A percentile compares a stretch with the other conserved stretches of the same genome.
phyloP scores from a whole-genome alignment of 129 eudicot species.

The Flaveria robusta region DNA sequence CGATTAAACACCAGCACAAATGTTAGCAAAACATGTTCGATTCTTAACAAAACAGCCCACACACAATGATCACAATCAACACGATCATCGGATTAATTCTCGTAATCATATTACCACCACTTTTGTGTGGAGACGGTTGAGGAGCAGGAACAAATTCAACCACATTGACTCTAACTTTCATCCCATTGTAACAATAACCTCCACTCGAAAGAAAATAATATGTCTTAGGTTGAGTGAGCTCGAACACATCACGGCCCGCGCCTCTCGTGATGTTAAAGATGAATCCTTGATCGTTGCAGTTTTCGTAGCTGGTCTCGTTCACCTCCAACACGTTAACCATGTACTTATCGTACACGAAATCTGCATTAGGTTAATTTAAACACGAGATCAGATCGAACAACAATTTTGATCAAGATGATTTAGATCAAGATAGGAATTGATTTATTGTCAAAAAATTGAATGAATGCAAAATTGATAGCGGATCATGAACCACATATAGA shows the following conservation, averaged over 20 bases:
- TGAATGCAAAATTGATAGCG: neutral
- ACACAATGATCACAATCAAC: conserved; percentile 4
- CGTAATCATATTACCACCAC: conserved; percentile 3
- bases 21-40: neutral
- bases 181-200: conserved; percentile 53
- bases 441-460: neutral
- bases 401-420: neutral
- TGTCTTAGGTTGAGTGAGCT: conserved; percentile 44
- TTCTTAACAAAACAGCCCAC: conserved; percentile 21
- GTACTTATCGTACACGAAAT: conserved; percentile 48
- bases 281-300: conserved; percentile 47
- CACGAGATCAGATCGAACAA: neutral
- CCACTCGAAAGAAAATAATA: conserved; percentile 57
- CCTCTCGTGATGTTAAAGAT: conserved; percentile 49
- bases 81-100: conserved; percentile 6
- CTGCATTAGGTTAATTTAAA: conserved; percentile 23
- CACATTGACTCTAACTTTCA: conserved; percentile 49
- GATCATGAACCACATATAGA: too few species aligned
- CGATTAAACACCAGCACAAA: neutral
- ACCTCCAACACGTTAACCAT: conserved; percentile 50
- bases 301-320: conserved; percentile 41
- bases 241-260: conserved; percentile 51
- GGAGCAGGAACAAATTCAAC: conserved; percentile 29
- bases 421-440: neutral
- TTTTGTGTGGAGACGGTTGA: conserved; percentile 29